These are phyloP conservation scores for Glycyrrhiza uralensis DNA, from an alignment of 306 rosid genomes.

Conservation along the genomic window DNA sequence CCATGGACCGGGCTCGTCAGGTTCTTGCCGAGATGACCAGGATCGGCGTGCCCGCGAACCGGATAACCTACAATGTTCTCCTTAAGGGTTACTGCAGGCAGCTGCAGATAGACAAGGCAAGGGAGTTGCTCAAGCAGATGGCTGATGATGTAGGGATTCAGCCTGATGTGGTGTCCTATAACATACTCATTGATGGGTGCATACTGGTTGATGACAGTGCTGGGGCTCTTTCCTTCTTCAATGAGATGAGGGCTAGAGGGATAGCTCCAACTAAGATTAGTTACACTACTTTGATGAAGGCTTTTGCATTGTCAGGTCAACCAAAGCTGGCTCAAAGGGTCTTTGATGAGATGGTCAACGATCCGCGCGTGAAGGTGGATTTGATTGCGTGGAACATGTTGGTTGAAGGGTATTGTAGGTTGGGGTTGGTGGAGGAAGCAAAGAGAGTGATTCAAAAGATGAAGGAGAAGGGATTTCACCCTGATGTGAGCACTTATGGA, in stretches of 20 bases:
- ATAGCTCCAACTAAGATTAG: constrained; percentile 94
- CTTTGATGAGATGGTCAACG: constrained; percentile 79
- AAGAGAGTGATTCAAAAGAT: constrained; percentile 71
- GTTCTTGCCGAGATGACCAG: constrained; percentile 91
- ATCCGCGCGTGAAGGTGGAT: constrained; percentile 80
- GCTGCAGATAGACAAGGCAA: constrained; percentile 70
- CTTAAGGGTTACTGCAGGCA: constrained; percentile 87
- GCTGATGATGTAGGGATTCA: constrained; percentile 63
- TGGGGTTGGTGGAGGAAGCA: constrained; percentile 80
- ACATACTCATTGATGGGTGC: constrained; percentile 82
- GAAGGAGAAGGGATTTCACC: constrained; percentile 75
- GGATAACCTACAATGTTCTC: constrained; percentile 83
- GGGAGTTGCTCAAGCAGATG: constrained; percentile 80
- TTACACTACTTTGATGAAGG: constrained; percentile 95
- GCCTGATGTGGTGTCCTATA: constrained; percentile 92
- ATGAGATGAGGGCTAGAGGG: constrained; percentile 89
- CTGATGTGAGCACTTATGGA: constrained; percentile 83
- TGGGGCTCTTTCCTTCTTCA: constrained; percentile 80
- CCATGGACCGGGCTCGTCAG: constrained; percentile 82
- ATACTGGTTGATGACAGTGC: constrained; percentile 86
- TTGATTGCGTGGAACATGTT: constrained; percentile 88
- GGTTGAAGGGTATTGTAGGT: constrained; percentile 87
- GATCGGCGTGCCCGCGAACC: constrained; percentile 66
- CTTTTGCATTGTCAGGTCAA: constrained; percentile 82
- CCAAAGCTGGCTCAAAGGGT: constrained; percentile 94